These are phyloP conservation scores for Pythium angustatum DNA, from an alignment of 352 stramenopile species.

Conservation along the genomic window DNA sequence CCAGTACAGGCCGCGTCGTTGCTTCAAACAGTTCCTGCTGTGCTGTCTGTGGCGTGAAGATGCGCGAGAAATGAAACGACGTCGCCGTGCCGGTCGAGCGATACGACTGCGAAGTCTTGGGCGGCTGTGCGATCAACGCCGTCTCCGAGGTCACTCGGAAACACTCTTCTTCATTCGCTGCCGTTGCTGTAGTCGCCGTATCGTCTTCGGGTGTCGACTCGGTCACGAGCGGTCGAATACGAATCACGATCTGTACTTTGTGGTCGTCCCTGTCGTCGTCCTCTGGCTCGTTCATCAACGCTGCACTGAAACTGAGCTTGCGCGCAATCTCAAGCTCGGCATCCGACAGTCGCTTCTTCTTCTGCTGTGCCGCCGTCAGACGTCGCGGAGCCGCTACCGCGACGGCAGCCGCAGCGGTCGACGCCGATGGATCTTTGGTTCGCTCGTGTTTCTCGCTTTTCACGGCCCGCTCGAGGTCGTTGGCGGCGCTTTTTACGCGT, in stretches of 20 bases:
- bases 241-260: slow-evolving; percentile 65
- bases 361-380: not conserved
- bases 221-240: slow-evolving; percentile 46
- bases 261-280: slow-evolving; percentile 30
- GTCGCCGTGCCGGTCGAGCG: slow-evolving; percentile 73
- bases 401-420: not conserved
- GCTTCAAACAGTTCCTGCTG: slow-evolving; percentile 93
- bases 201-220: not conserved
- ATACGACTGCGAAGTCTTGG: slow-evolving; percentile 76
- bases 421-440: no score
- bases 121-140: slow-evolving; percentile 59
- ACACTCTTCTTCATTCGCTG: slow-evolving; percentile 35
- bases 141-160: slow-evolving; percentile 73
- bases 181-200: not conserved
- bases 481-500: not conserved
- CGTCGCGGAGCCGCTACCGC: not conserved
- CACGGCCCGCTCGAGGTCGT: not conserved
- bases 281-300: slow-evolving; percentile 31
- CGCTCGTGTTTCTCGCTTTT: slow-evolving; percentile 11
- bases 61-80: slow-evolving; percentile 80
- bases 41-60: slow-evolving; percentile 74
- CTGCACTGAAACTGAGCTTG: slow-evolving; percentile 70
- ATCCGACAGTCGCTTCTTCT: slow-evolving; percentile 19
- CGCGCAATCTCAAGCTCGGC: slow-evolving; percentile 43
- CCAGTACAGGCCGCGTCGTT: slow-evolving; percentile 89